These are phyloP conservation scores for Cercophora scortea DNA, from an alignment of 495 filamentous ascomycete genomes.

Conservation along the genomic window DNA sequence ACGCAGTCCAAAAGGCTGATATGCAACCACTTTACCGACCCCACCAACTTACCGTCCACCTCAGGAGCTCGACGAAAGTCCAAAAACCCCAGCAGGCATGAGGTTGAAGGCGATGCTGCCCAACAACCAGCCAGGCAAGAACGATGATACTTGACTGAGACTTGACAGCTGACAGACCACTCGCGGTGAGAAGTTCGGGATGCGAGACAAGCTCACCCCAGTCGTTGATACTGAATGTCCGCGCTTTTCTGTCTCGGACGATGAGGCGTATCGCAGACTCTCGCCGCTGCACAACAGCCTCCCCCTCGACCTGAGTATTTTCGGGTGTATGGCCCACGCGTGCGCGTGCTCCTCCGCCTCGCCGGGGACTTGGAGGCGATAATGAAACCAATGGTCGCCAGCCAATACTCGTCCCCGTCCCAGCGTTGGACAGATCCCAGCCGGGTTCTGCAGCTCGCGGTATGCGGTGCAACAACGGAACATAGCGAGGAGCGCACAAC, in stretches of 20 bases:
- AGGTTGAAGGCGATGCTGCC: conserved; percentile 9
- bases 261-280: neutral
- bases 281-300: neutral
- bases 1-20: conserved; percentile 1
- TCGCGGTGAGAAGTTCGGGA: neutral
- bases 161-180: neutral
- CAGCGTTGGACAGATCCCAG: conserved; percentile 4
- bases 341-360: neutral
- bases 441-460: neutral
- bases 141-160: neutral
- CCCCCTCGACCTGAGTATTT: neutral
- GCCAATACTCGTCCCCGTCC: conserved; percentile 1
- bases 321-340: neutral
- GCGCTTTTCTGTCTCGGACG: neutral
- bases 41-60: neutral
- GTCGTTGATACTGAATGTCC: neutral
- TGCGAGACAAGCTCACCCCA: neutral
- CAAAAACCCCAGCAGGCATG: neutral
- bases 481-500: conserved; percentile 4
- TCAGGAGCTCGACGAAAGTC: neutral
- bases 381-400: neutral
- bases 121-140: conserved; percentile 1
- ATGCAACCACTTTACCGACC: conserved; percentile 7
- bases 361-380: neutral
- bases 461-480: conserved; percentile 13